These are phyloP conservation scores for Suillus sp. DNA, from an alignment of 768 basidiomycete species.

Conservation along the genomic window DNA sequence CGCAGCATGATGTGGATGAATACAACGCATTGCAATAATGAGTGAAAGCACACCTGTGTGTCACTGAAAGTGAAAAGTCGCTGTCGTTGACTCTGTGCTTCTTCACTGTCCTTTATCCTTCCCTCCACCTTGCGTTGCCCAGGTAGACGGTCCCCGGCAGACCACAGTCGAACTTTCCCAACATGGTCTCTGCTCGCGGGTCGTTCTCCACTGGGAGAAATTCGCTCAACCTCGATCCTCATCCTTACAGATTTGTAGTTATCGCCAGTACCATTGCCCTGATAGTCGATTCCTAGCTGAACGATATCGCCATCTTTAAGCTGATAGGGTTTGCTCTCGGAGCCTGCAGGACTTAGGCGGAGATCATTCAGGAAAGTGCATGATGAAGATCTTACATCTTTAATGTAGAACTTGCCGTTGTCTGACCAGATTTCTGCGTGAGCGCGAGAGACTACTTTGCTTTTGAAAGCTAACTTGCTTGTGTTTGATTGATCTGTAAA, in stretches of 20 bases:
- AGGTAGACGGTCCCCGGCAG: too few relatives aligned
- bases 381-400: constrained; percentile 85
- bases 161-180: too few relatives aligned
- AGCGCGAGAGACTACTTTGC: constrained; percentile 91
- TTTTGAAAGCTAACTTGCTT: constrained; percentile 91
- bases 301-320: constrained; percentile 93
- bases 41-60: too few relatives aligned
- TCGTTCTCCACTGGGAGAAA: too few relatives aligned
- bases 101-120: too few relatives aligned
- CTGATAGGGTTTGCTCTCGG: constrained; percentile 73
- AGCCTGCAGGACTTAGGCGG: constrained; percentile 77
- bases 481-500: constrained; percentile 89
- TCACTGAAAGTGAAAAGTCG: too few relatives aligned
- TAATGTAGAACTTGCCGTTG: constrained; percentile 74
- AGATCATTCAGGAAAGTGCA: constrained; percentile 98
- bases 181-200: too few relatives aligned
- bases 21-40: too few relatives aligned
- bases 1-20: too few relatives aligned
- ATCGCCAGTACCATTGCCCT: constrained; percentile 89
- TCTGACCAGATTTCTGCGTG: constrained; percentile 96
- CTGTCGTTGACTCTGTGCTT: too few relatives aligned
- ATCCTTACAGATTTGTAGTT: constrained; percentile 99
- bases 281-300: constrained; percentile 97
- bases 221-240: constrained; percentile 78
- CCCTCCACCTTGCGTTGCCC: too few relatives aligned